Conservation (phyloP, 1,139 yeast genomes). For the Candida sp. region DNA sequence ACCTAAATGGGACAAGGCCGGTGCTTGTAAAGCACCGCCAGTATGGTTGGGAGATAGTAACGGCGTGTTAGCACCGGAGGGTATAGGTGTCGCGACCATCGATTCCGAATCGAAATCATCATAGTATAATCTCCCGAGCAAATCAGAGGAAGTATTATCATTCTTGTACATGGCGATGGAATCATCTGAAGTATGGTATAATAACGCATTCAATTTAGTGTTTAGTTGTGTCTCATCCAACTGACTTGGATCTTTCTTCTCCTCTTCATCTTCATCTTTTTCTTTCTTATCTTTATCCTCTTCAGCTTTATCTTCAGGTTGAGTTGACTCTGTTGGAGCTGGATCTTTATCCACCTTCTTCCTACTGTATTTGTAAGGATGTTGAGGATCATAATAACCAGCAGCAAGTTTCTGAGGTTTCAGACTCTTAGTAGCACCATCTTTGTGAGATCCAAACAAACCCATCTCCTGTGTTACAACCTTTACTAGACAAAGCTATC, state of each 20-base stretch:
- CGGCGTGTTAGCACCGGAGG: conserved; percentile 17
- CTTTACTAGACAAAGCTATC: not conserved
- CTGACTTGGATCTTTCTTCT: conserved; percentile 5
- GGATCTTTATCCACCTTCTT: not conserved
- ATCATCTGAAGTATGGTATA: conserved; percentile 40
- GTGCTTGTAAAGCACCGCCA: not conserved
- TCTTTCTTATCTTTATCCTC: conserved; percentile 4
- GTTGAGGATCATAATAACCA: conserved; percentile 8
- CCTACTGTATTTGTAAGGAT: conserved; percentile 8
- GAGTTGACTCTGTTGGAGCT: not conserved
- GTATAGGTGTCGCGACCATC: conserved; percentile 15
- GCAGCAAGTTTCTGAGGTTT: not conserved
- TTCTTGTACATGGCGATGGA: conserved; percentile 37
- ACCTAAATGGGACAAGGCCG: conserved; percentile 1
- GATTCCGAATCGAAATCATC: conserved; percentile 43
- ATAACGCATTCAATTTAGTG: conserved; percentile 36
- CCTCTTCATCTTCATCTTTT: conserved; percentile 4
- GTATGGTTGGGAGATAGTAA: conserved; percentile 11
- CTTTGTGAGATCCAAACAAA: conserved; percentile 2
- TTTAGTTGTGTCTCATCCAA: conserved; percentile 32
- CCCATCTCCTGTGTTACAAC: not conserved
- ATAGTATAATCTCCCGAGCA: conserved; percentile 41
- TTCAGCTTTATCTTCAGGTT: not conserved
- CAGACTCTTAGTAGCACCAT: not conserved
- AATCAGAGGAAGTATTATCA: conserved; percentile 39